Percentiles rank a stretch among this genome's conserved stretches.
phyloP scores from a whole-genome alignment of 495 filamentous ascomycete species.

The Neurospora sp. region DNA sequence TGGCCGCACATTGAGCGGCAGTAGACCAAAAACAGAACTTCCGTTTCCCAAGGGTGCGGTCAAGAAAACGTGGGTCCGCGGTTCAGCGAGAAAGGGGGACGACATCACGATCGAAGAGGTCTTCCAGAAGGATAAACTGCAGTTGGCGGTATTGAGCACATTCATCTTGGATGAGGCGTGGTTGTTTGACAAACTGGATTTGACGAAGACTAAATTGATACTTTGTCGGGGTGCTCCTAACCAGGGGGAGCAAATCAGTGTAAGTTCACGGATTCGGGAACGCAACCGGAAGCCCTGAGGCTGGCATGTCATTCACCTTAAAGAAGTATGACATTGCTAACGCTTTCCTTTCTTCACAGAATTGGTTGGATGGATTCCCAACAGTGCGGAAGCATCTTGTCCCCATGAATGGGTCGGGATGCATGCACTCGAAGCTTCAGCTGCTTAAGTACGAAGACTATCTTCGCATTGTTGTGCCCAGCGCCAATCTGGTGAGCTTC shows the following conservation, averaged over 20 bases:
- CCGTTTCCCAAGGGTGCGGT: slow-evolving; percentile 63
- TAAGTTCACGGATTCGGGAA: neutral
- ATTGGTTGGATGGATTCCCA: neutral
- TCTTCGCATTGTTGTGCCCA: slow-evolving; percentile 68
- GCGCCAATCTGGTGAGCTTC: slow-evolving; percentile 65
- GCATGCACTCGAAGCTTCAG: slow-evolving; percentile 88
- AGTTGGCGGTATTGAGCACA: slow-evolving; percentile 72
- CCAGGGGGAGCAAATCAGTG: neutral
- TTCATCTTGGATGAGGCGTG: slow-evolving; percentile 68
- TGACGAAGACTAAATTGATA: slow-evolving; percentile 29
- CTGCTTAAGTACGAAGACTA: slow-evolving; percentile 61
- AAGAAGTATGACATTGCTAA: neutral
- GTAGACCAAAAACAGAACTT: slow-evolving; percentile 11
- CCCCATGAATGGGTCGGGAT: slow-evolving; percentile 38
- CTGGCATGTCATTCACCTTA: neutral
- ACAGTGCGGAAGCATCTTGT: neutral
- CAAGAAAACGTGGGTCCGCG: slow-evolving; percentile 69
- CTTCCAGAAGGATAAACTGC: slow-evolving; percentile 57
- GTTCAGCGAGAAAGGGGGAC: slow-evolving; percentile 43
- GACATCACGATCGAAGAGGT: slow-evolving; percentile 92
- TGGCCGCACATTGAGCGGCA: neutral
- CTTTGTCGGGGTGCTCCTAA: slow-evolving; percentile 2
- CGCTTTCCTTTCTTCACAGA: neutral
- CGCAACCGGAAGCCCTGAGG: neutral
- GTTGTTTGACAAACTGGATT: slow-evolving; percentile 33